Conservation (phyloP, 2,329 filamentous ascomycete genomes). For the Pseudogymnoascus sp. region DNA sequence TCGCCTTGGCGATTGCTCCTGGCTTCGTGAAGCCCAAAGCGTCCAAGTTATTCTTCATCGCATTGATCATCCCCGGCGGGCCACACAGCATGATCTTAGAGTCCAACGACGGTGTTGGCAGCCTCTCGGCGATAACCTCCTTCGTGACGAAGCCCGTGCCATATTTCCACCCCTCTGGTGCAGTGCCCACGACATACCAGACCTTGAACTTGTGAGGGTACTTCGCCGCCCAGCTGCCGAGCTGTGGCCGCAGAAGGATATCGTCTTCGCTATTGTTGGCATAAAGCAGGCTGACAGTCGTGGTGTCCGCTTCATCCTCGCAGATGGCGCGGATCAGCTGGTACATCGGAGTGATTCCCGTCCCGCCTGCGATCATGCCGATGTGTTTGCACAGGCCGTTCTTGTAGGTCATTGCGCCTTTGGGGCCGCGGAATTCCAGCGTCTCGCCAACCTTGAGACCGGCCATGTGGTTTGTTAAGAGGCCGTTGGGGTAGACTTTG, state of each 20-base stretch:
- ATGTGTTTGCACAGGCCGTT: constrained; percentile 36
- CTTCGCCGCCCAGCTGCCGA: constrained; percentile 43
- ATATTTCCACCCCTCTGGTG: constrained; percentile 39
- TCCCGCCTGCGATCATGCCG: constrained; percentile 47
- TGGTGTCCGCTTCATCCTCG: constrained; percentile 49
- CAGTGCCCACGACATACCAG: constrained; percentile 44
- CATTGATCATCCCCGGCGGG: constrained; percentile 51
- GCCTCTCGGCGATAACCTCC: constrained; percentile 39
- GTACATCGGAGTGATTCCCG: constrained; percentile 48
- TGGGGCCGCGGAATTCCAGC: constrained; percentile 46
- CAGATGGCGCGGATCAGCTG: constrained; percentile 56
- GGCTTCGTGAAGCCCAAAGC: constrained; percentile 44
- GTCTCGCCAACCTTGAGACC: constrained; percentile 40
- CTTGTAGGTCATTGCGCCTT: constrained; percentile 46
- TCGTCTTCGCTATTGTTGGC: constrained; percentile 51
- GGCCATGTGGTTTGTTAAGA: constrained; percentile 42
- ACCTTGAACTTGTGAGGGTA: constrained; percentile 47
- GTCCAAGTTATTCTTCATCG: constrained; percentile 42
- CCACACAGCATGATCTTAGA: constrained; percentile 51
- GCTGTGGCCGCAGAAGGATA: constrained; percentile 47
- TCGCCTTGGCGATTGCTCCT: constrained; percentile 41
- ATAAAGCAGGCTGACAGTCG: constrained; percentile 48
- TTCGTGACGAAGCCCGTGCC: constrained; percentile 43
- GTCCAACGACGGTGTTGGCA: constrained; percentile 39
- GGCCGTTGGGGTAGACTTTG: constrained; percentile 42